Evolutionary conservation across 139 green algal species (phyloP), one percentile per base, ranked within the genome.

Genomic region (Chlamydomonas schloesseri): DNA sequence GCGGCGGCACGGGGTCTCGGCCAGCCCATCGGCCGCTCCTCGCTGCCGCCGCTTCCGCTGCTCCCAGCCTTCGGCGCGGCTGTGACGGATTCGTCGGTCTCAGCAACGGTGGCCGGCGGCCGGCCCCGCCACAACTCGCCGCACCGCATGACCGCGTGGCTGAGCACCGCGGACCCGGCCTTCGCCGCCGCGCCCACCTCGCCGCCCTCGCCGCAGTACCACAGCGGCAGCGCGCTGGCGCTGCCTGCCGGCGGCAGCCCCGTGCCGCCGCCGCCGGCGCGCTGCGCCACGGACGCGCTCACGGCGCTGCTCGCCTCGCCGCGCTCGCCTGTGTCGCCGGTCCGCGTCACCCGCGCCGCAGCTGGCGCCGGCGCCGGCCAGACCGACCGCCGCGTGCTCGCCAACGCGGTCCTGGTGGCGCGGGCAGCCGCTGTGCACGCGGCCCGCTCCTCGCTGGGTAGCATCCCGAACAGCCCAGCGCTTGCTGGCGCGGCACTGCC

Each of bases 271-370:
- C 53, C 9, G 9, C 2, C 1, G 6, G 31, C 9, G 3, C 50
- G 53, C 34, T 33, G 8, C n/a, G 33, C 37, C 17, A 26, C n/a
- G 6, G 78, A 84, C 26, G 78, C 50, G 42, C 62, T 84, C 8
- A 57, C 78, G 6, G 42, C n/a, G 64, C 65, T 84, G 42, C 78
- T 84, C 17, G 31, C 47, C 29, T 84, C 78, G 42, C 78, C 78
- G 21, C 37, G 64, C 13, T 84, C 78, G 3, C 78, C 78, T 2
- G 78, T 84, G 15, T 84, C 78, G 23, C 64, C 78, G 3, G 78
- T 84, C 6, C 62, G 78, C 5, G 64, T 74, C 0, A 2, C 64
- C 26, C 36, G 20, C 47, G 37, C 36, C 76, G 4, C 37, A 26
- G n/a, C n/a, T 26, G 36, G 34, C 17, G 10, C 26, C 60, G 17